A percentile compares a stretch with the other conserved stretches of the same genome.
Conservation (phyloP, 2,329 filamentous ascomycete species). For the Aureobasidium mangrovei region DNA sequence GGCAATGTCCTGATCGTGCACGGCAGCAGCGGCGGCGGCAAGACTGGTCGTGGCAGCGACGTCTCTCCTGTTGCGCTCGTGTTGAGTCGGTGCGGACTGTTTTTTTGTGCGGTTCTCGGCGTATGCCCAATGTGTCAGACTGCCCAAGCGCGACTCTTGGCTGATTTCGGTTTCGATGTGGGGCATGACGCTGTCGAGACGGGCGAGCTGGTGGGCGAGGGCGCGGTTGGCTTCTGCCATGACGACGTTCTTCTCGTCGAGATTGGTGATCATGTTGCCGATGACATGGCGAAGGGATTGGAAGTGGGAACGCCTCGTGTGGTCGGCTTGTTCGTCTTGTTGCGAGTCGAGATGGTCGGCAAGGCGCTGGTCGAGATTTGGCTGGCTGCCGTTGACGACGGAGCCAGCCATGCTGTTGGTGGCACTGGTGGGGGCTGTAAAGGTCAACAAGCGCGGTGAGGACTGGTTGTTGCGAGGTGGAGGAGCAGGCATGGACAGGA, state of each 20-base stretch:
- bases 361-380: conserved; percentile 5
- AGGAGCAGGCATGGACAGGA: conserved; percentile 41
- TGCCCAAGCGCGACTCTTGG: conserved; percentile 89
- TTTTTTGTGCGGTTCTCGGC: conserved; percentile 62
- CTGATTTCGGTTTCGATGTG: conserved; percentile 84
- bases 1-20: conserved; percentile 74
- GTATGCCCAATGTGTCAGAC: conserved; percentile 90
- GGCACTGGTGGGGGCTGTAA: conserved; percentile 33
- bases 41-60: conserved; percentile 64
- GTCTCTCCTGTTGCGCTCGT: conserved; percentile 69
- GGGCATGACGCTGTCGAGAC: conserved; percentile 80
- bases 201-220: conserved; percentile 71
- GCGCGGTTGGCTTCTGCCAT: conserved; percentile 87
- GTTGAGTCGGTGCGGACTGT: conserved; percentile 41
- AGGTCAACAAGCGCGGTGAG: conserved; percentile 24
- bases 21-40: conserved; percentile 60
- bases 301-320: conserved; percentile 64
- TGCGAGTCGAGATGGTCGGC: conserved; percentile 15
- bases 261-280: conserved; percentile 74
- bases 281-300: conserved; percentile 69
- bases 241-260: conserved; percentile 97
- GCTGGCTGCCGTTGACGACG: conserved; percentile 28
- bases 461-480: conserved; percentile 22
- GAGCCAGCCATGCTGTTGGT: conserved; percentile 31
- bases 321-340: conserved; percentile 39